Evolutionary conservation across 495 filamentous ascomycete species (phyloP).

Genomic region (Xylaria acuta): DNA sequence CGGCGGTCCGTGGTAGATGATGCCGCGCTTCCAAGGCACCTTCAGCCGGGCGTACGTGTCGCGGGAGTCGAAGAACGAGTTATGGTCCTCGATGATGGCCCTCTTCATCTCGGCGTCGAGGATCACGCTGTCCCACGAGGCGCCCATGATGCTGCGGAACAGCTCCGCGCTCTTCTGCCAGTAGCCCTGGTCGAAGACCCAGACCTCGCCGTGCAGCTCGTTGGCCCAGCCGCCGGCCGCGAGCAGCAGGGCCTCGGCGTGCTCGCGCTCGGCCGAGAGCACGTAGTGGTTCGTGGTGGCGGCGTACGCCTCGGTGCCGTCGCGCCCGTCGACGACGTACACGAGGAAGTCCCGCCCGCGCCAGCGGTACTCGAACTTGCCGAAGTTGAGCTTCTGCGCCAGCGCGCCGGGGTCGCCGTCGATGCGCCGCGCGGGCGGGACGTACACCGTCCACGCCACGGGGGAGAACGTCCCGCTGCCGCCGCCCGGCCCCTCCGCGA

Average conservation of each 20-base stretch:
- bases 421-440: constrained; percentile 58
- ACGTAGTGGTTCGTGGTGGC: constrained; percentile 55
- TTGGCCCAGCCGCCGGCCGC: constrained; percentile 55
- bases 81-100: constrained; percentile 62
- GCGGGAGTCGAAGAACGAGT: constrained; percentile 63
- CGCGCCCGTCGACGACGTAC: constrained; percentile 58
- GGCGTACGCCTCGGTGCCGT: constrained; percentile 46
- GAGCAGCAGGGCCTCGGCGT: constrained; percentile 59
- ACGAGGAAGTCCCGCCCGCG: constrained; percentile 56
- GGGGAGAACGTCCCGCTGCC: constrained; percentile 29
- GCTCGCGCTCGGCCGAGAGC: constrained; percentile 46
- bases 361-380: constrained; percentile 60
- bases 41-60: constrained; percentile 61
- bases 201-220: constrained; percentile 66
- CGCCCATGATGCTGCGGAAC: constrained; percentile 60
- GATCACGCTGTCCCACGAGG: constrained; percentile 69
- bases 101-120: constrained; percentile 68
- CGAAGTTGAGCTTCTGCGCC: constrained; percentile 52
- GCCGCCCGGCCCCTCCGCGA: constrained; percentile 37
- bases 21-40: constrained; percentile 61
- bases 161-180: constrained; percentile 68
- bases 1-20: constrained; percentile 66
- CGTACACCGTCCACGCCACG: constrained; percentile 52
- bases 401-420: constrained; percentile 54
- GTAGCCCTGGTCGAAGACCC: constrained; percentile 64